Conservation (phyloP, 2,329 filamentous ascomycete species). For the Paecilomyces sp. region DNA sequence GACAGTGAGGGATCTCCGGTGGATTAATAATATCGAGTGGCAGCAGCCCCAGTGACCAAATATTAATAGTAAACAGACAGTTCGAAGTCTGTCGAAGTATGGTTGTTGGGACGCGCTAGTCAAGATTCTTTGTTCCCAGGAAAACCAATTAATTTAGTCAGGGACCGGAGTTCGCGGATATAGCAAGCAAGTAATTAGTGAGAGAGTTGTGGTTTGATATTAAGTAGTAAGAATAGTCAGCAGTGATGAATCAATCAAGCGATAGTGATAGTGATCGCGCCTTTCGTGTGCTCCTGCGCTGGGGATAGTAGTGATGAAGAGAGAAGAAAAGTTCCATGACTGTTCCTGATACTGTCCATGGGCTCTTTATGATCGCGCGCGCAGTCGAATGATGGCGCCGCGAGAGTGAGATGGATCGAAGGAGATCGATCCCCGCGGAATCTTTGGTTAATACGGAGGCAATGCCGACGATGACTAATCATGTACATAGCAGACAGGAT, state of each 20-base stretch:
- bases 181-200: no score
- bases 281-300: background rate
- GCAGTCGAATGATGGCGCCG: background rate
- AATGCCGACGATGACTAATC: conserved; percentile 5
- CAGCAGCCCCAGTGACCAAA: background rate
- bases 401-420: conserved; percentile 16
- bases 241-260: no score
- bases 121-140: no score
- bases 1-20: background rate
- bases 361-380: background rate
- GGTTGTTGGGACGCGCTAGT: no score
- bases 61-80: no score
- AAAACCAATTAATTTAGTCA: no score
- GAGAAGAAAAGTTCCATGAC: background rate
- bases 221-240: no score
- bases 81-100: no score
- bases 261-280: no score
- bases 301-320: background rate
- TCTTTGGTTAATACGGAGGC: conserved; percentile 9
- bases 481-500: background rate
- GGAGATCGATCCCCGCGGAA: conserved; percentile 28
- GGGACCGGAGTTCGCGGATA: no score
- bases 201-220: no score
- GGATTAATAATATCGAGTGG: background rate
- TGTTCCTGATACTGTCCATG: background rate